Evolutionary conservation across 1,139 yeast species (phyloP).

Genomic region (Kluyveromyces marxianus): DNA sequence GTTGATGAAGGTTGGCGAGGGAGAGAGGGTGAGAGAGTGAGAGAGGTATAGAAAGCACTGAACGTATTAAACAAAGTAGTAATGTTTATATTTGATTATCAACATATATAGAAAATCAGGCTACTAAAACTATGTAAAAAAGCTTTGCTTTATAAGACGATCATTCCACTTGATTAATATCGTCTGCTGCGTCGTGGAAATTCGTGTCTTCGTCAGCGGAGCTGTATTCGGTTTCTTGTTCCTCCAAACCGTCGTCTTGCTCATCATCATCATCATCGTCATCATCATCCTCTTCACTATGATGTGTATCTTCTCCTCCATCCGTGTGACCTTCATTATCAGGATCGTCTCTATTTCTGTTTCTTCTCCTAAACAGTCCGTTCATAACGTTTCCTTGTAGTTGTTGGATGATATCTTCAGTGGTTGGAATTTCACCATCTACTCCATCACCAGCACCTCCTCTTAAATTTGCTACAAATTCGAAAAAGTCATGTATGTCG

Average conservation of each 20-base stretch:
- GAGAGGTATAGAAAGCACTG: no score
- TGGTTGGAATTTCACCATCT: background rate
- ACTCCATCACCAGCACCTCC: constrained; percentile 11
- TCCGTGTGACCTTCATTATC: constrained; percentile 4
- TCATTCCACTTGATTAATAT: background rate
- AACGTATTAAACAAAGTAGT: no score
- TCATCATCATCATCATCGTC: constrained; percentile 19
- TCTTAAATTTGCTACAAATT: constrained; percentile 22
- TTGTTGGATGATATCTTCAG: constrained; percentile 1
- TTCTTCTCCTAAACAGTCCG: constrained; percentile 1
- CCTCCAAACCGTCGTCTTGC: background rate
- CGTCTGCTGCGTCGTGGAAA: background rate
- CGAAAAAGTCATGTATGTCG: constrained; percentile 24
- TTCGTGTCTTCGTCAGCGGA: background rate
- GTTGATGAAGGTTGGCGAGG: no score
- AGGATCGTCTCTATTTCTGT: constrained; percentile 1
- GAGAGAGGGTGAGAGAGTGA: no score
- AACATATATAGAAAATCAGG: background rate
- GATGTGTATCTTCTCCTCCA: background rate
- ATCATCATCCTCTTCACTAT: constrained; percentile 12
- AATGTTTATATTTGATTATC: no score
- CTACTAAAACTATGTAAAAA: constrained; percentile 4
- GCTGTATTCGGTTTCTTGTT: background rate
- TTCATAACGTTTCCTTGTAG: constrained; percentile 2
- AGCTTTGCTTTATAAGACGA: background rate